Percentiles rank a stretch among this genome's conserved stretches.
These are phyloP conservation scores for Leonotis leonurus DNA, from an alignment of 257 asterid species.

Conservation along the genomic window DNA sequence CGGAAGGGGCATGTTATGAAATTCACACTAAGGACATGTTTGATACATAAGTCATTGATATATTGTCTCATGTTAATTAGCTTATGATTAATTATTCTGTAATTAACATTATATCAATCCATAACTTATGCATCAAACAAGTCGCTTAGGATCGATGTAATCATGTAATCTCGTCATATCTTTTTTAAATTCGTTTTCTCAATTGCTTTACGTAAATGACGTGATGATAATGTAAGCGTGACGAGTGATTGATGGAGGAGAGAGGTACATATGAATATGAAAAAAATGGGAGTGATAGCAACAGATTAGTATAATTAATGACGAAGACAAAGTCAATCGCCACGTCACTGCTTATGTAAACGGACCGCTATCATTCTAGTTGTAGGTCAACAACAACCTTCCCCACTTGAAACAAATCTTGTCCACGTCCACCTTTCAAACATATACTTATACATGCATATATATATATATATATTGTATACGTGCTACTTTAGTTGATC, in stretches of 20 bases:
- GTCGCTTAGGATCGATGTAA: no score
- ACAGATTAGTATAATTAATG: not conserved
- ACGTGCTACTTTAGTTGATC: no score
- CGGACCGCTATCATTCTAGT: constrained; percentile 14
- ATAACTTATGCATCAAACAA: no score
- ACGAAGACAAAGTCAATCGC: constrained; percentile 20
- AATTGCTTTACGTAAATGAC: not conserved
- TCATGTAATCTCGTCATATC: not conserved
- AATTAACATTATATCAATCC: no score
- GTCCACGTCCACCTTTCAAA: not conserved
- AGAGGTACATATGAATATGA: not conserved
- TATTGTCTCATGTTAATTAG: no score
- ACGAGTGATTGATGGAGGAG: not conserved
- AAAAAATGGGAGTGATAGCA: not conserved
- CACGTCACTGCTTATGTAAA: constrained; percentile 27
- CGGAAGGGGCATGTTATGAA: no score
- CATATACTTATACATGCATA: no score
- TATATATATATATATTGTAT: no score
- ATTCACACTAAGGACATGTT: no score
- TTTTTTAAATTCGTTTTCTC: not conserved
- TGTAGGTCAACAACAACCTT: constrained; percentile 38
- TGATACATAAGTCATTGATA: no score
- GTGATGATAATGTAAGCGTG: constrained; percentile 24
- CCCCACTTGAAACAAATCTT: constrained; percentile 7
- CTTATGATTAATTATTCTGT: no score